Conservation (phyloP, 1,284 basidiomycete genomes). For the Jaminaea rosea region DNA sequence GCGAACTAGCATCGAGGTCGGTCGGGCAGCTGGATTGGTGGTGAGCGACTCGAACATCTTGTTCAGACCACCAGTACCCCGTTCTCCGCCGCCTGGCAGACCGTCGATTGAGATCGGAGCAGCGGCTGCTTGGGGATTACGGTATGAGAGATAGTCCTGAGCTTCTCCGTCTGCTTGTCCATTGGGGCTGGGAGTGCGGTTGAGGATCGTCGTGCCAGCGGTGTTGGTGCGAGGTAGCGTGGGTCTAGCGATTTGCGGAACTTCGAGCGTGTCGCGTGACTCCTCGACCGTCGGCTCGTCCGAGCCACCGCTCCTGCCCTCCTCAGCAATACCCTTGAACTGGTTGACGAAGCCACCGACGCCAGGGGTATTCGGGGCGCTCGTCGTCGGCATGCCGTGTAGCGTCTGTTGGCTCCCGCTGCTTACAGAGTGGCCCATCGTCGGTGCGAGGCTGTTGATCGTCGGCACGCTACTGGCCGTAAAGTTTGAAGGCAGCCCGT, state of each 20-base stretch:
- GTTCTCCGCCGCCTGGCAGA: constrained; percentile 17
- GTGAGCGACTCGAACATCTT: constrained; percentile 17
- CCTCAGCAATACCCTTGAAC: constrained; percentile 25
- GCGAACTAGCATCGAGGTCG: constrained; percentile 32
- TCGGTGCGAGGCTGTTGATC: background rate
- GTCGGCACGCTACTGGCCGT: no score
- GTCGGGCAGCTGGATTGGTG: constrained; percentile 19
- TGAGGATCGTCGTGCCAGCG: constrained; percentile 29
- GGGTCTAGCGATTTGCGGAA: no score
- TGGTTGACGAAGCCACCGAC: background rate
- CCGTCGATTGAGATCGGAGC: constrained; percentile 27
- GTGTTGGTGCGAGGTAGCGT: constrained; percentile 28
- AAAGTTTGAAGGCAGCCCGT: constrained; percentile 18
- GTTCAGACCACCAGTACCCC: constrained; percentile 20
- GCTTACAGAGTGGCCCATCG: no score
- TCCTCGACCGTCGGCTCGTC: no score
- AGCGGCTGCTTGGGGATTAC: constrained; percentile 6
- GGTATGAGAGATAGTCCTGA: constrained; percentile 27
- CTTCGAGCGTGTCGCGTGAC: no score
- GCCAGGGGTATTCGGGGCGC: background rate
- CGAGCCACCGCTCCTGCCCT: constrained; percentile 1
- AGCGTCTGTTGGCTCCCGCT: no score
- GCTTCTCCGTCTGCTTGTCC: constrained; percentile 6
- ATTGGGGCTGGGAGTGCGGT: constrained; percentile 18
- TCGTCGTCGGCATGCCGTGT: constrained; percentile 19